These are phyloP conservation scores for Suillus paluster DNA, from an alignment of 768 basidiomycete species.

Conservation along the genomic window DNA sequence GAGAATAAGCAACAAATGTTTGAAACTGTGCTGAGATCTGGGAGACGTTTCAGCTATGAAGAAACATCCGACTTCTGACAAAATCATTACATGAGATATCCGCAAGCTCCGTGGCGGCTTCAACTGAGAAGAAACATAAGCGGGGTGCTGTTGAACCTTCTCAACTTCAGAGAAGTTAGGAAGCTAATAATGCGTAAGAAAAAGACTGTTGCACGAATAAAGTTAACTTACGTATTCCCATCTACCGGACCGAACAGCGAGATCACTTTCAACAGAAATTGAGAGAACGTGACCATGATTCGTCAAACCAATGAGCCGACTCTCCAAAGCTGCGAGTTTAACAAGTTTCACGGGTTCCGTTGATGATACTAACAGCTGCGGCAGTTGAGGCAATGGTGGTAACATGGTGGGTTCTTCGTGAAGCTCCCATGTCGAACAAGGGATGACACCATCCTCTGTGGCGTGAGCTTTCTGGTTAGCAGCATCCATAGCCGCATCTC, in stretches of 20 bases:
- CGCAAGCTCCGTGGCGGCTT: constrained; percentile 51
- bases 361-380: constrained; percentile 43
- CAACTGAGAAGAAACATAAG: constrained; percentile 44
- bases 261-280: constrained; percentile 52
- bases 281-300: constrained; percentile 78
- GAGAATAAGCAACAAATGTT: constrained; percentile 84
- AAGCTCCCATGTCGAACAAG: constrained; percentile 65
- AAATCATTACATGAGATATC: constrained; percentile 74
- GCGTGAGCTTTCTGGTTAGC: constrained; percentile 35
- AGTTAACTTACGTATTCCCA: constrained; percentile 75
- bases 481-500: constrained; percentile 52
- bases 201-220: background rate
- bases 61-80: constrained; percentile 1
- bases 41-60: constrained; percentile 16
- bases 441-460: constrained; percentile 49
- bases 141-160: constrained; percentile 48
- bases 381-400: constrained; percentile 64
- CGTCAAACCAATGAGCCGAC: constrained; percentile 78
- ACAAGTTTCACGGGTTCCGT: constrained; percentile 54
- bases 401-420: constrained; percentile 57
- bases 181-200: constrained; percentile 48
- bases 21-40: constrained; percentile 86
- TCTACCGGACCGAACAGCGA: constrained; percentile 38
- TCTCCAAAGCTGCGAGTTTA: constrained; percentile 81
- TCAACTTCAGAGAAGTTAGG: constrained; percentile 72